Evolutionary conservation across 129 eudicot genomes (phyloP), one percentile per base, ranked within the genome.

Genomic region (Ambrosia trifida): DNA sequence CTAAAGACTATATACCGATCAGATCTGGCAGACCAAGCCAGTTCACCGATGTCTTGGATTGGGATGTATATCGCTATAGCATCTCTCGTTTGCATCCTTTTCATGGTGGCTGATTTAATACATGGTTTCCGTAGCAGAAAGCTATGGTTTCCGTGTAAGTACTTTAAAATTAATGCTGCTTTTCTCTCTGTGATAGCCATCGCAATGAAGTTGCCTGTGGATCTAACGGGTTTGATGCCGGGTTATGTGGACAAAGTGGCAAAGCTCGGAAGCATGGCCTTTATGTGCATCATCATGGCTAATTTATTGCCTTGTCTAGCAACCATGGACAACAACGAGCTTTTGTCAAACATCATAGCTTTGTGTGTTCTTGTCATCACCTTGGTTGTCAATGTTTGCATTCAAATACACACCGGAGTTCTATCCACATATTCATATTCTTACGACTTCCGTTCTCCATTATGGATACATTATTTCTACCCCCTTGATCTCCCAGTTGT

Each of bases 341-440:
- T 51, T 51, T 19, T 51, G 8, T n/a, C 57, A 51, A 51, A 51
- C 24, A n/a, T 51, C 57, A 17, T 7, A 51, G 57, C 57, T n/a
- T 51, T 51, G 20, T 5, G 57, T 51, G 16, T 51, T 51, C 57
- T 51, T 4, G 57, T 51, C n/a, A n/a, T 51, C 57, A 51, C 57
- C 16, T n/a, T 51, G 57, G 57, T 51, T 51, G 57, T 51, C 19
- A 51, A 51, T 51, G 19, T 51, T n/a, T 51, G 57, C 57, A 51
- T 51, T 0, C 57, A 51, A 51, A n/a, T n/a, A n/a, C 4, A 14
- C 1, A 51, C 54, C 17, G 54, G 54, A 9, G 54, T 49, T 12
- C 10, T 41, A 3, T 41, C 46, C 11, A 3, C 13, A 4, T n/a
- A 28, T 30, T 24, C 28, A 24, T 1, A 24, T 1, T 5, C 7